These are phyloP conservation scores for Fennellomyces sp. DNA, from an alignment of 371 early-diverging fungal genomes.

Conservation along the genomic window DNA sequence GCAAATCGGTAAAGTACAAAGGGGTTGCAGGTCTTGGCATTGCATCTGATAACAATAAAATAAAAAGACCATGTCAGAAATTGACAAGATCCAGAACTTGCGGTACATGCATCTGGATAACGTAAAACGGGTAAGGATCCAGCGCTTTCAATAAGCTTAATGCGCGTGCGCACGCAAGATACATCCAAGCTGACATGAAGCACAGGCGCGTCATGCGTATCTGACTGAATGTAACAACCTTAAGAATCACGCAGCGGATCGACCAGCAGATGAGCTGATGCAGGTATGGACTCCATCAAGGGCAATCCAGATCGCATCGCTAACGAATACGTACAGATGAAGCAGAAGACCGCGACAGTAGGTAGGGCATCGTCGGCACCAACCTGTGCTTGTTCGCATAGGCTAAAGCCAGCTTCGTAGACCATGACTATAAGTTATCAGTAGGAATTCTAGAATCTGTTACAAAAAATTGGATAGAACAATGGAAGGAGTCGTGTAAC, in stretches of 20 bases:
- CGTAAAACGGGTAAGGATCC: conserved; percentile 17
- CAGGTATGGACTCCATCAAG: background rate
- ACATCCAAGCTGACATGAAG: background rate
- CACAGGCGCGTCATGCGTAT: conserved; percentile 10
- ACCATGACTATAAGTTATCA: conserved; percentile 15
- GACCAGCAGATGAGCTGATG: background rate
- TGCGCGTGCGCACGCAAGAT: background rate
- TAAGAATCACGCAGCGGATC: conserved; percentile 1
- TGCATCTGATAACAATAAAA: background rate
- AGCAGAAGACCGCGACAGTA: conserved; percentile 1
- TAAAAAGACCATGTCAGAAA: conserved; percentile 14
- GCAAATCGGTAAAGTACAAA: conserved; percentile 21
- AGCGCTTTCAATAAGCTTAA: background rate
- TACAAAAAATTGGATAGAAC: conserved; percentile 8
- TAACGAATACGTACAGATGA: too few relatives aligned
- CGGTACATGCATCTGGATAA: conserved; percentile 21
- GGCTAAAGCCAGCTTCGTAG: background rate
- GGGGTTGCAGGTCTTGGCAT: background rate
- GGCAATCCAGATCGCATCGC: background rate
- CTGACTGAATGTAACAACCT: conserved; percentile 9
- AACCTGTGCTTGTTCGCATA: too few relatives aligned
- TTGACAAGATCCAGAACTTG: conserved; percentile 16
- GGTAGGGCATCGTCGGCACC: too few relatives aligned
- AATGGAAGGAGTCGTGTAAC: conserved; percentile 12
- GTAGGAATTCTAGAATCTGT: conserved; percentile 10